Evolutionary conservation across 2,329 filamentous ascomycete species (phyloP), one percentile per base, ranked within the genome.

Genomic region (Trichoderma aggressivum): DNA sequence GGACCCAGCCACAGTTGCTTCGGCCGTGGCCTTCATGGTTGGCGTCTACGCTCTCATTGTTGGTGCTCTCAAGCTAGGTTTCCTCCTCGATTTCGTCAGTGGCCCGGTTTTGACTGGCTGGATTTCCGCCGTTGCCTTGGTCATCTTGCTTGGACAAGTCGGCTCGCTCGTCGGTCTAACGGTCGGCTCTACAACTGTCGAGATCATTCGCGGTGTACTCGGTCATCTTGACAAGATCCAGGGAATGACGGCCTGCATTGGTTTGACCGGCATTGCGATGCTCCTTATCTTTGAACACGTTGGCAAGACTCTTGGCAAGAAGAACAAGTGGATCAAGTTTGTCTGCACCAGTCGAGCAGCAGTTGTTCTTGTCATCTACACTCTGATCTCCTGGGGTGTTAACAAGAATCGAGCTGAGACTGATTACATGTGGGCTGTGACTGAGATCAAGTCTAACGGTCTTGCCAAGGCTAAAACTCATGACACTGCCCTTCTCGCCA

Each of bases 71-170:
- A 89, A 88, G 66, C 85, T 91, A 6, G 89, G 89, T 1, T 91
- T 90, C 76, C 81, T 91, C 6, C 83, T 91, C 24, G 88, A 91
- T 72, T 91, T 90, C 74, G 87, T 91, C 74, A 90, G 89, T 0
- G 84, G 89, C 1, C 89, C 89, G 0, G 87, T 91, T 1, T 83
- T 91, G 0, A 88, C 84, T 7, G 89, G 89, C 5, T 91, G 91
- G 80, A 90, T 91, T 74, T 89, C 88, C 0, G 89, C 89, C 2
- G 89, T 89, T 1, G 89, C 88, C 28, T 86, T 91, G 61, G 89
- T 88, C 34, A 91, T 91, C 75, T 86, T 88, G 26, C 85, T 90
- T 63, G 88, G 88, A n/a, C 89, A 91, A 76, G 84, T 91, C 70
- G 87, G 84, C 4, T 87, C 86, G 1, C 84, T 91, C 0, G 84